Evolutionary conservation across 2,329 filamentous ascomycete genomes (phyloP).

Genomic region (Pseudogymnoascus sp.): DNA sequence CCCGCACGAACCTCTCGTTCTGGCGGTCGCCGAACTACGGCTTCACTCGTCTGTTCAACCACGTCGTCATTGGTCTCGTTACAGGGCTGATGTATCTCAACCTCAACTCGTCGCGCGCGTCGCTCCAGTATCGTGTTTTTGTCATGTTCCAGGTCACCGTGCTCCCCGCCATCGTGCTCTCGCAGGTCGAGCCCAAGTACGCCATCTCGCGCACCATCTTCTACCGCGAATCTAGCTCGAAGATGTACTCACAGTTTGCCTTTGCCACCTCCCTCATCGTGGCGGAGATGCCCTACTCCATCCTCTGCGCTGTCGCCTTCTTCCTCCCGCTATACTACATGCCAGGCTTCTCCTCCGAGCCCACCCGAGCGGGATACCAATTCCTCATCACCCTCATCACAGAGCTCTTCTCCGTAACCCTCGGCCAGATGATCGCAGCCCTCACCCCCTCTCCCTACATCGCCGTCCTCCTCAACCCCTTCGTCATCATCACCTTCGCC

Average conservation of each 20-base stretch:
- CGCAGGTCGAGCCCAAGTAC: conserved; percentile 52
- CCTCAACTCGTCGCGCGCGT: conserved; percentile 42
- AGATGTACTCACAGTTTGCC: conserved; percentile 53
- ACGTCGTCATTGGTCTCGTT: conserved; percentile 47
- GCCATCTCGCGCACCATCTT: conserved; percentile 49
- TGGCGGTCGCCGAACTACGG: conserved; percentile 52
- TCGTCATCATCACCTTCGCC: conserved; percentile 54
- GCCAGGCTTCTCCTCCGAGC: conserved; percentile 32
- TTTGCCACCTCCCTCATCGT: conserved; percentile 47
- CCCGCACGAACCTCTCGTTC: conserved; percentile 53
- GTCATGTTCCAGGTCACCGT: conserved; percentile 58
- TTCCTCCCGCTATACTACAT: conserved; percentile 52
- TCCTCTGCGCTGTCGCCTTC: conserved; percentile 37
- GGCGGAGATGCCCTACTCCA: conserved; percentile 39
- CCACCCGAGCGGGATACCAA: conserved; percentile 45
- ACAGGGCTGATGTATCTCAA: conserved; percentile 57
- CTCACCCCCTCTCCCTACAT: conserved; percentile 55
- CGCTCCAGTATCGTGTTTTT: conserved; percentile 50
- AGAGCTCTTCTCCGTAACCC: conserved; percentile 74
- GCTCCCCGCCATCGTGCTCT: conserved; percentile 49
- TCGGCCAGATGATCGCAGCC: conserved; percentile 57
- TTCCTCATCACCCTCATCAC: conserved; percentile 57
- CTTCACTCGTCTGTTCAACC: conserved; percentile 42
- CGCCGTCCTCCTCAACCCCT: conserved; percentile 48
- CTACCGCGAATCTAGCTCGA: conserved; percentile 50